phyloP scores from a whole-genome alignment of 495 filamentous ascomycete species.

The Aspergillus kassunensis region DNA sequence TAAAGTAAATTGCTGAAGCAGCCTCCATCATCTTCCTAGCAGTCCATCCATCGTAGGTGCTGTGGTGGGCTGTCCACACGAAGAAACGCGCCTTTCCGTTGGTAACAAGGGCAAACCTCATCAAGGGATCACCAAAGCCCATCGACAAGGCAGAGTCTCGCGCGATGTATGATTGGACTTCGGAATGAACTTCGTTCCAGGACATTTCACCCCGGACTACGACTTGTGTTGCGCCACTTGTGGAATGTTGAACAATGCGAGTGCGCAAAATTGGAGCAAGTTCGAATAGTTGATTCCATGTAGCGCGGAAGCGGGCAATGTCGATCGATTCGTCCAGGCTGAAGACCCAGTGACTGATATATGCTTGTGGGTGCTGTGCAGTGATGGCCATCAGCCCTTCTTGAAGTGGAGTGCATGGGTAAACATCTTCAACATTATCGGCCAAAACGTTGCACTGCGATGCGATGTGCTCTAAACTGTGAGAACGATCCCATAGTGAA shows the following conservation, averaged over 20 bases:
- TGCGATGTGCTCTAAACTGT: conserved; percentile 11
- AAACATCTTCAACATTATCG: conserved; percentile 43
- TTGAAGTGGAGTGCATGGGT: conserved; percentile 59
- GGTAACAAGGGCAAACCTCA: conserved; percentile 37
- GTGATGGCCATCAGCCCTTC: conserved; percentile 56
- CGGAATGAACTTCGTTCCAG: conserved; percentile 23
- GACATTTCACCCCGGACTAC: conserved; percentile 33
- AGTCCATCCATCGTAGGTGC: conserved; percentile 58
- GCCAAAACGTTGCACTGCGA: not conserved
- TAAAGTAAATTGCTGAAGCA: not conserved
- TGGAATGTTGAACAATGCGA: conserved; percentile 26
- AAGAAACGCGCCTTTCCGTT: conserved; percentile 24
- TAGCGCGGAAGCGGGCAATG: conserved; percentile 29
- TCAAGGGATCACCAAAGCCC: conserved; percentile 6
- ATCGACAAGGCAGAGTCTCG: not conserved
- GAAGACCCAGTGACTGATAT: conserved; percentile 31
- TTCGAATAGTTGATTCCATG: conserved; percentile 36
- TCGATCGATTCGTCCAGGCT: conserved; percentile 27
- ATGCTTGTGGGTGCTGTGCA: conserved; percentile 24
- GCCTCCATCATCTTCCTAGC: conserved; percentile 28
- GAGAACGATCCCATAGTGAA: not conserved
- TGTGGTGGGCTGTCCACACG: conserved; percentile 56
- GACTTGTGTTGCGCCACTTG: conserved; percentile 35
- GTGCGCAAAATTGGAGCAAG: conserved; percentile 31
- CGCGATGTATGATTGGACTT: conserved; percentile 12